Percentiles rank a stretch among this genome's conserved stretches.
phyloP scores from a whole-genome alignment of 805 yeast genomes.

The Debaryomyces castellii region DNA sequence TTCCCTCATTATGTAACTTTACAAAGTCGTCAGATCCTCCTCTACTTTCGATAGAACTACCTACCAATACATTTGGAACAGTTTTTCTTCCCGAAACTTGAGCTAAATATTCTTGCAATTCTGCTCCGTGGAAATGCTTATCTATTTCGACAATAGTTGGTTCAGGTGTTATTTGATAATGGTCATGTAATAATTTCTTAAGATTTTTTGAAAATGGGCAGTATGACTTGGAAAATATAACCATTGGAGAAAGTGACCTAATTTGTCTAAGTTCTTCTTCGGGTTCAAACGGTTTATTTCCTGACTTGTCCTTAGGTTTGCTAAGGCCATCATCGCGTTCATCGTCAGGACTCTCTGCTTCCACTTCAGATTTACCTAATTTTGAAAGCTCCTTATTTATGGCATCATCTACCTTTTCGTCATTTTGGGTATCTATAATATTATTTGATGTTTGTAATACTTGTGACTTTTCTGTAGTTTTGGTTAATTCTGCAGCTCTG shows the following conservation, averaged over 20 bases:
- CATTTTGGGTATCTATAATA: slow-evolving; percentile 32
- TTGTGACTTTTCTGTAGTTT: slow-evolving; percentile 3
- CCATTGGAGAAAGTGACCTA: slow-evolving; percentile 61
- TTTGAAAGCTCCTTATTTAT: slow-evolving; percentile 38
- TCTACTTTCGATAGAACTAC: slow-evolving; percentile 55
- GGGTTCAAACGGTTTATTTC: slow-evolving; percentile 30
- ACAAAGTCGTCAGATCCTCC: slow-evolving; percentile 90
- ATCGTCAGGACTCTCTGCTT: slow-evolving; percentile 10
- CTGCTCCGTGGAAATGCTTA: slow-evolving; percentile 70
- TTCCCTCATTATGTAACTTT: slow-evolving; percentile 56
- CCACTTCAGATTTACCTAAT: slow-evolving; percentile 6
- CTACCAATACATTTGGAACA: slow-evolving; percentile 86
- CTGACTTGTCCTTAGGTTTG: slow-evolving; percentile 3
- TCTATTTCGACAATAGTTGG: slow-evolving; percentile 82
- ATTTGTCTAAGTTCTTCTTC: slow-evolving; percentile 50
- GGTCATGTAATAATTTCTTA: slow-evolving; percentile 61
- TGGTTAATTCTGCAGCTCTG: not conserved
- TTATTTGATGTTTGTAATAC: slow-evolving; percentile 14
- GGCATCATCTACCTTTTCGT: slow-evolving; percentile 38
- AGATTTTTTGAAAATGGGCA: slow-evolving; percentile 79
- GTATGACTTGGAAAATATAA: slow-evolving; percentile 51
- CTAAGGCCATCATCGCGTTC: slow-evolving; percentile 9
- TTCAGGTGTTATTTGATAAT: slow-evolving; percentile 70
- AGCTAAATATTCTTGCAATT: slow-evolving; percentile 71
- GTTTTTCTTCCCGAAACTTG: slow-evolving; percentile 74